phyloP scores from a whole-genome alignment of 305 asterid genomes.

The Plantago rigida region DNA sequence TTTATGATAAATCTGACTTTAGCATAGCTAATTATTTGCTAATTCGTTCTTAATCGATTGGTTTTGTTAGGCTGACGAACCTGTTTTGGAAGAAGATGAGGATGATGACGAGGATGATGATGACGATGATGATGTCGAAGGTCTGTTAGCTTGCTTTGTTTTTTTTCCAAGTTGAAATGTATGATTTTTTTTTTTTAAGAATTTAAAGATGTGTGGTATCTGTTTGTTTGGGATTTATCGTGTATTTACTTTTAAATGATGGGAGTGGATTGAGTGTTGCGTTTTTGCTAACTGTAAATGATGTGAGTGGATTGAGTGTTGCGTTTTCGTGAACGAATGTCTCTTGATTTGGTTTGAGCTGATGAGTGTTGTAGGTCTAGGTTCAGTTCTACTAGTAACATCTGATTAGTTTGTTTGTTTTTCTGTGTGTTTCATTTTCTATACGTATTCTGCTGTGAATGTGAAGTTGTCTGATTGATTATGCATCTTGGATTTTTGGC shows the following conservation, averaged over 20 bases:
- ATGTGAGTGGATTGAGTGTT: not conserved
- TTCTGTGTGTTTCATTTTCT: too few species aligned
- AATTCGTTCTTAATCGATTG: not conserved
- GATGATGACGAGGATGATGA: constrained; percentile 30
- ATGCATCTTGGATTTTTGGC: too few species aligned
- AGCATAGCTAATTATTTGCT: not conserved
- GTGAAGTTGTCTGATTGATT: too few species aligned
- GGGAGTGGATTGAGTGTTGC: not conserved
- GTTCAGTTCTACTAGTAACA: too few species aligned
- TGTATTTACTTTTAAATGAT: too few species aligned
- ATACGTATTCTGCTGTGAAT: too few species aligned
- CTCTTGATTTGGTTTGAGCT: not conserved
- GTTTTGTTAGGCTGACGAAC: constrained; percentile 24
- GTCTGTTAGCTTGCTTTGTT: constrained; percentile 7
- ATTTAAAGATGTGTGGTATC: too few species aligned
- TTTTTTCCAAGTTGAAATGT: not conserved
- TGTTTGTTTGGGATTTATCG: not conserved
- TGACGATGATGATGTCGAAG: constrained; percentile 28
- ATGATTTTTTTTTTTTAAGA: too few species aligned
- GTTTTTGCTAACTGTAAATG: not conserved
- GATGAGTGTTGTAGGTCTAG: too few species aligned
- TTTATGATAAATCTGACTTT: not conserved
- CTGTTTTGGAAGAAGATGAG: constrained; percentile 29
- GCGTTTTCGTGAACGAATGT: not conserved
- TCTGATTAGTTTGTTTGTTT: too few species aligned